A percentile compares a stretch with the other conserved stretches of the same genome.
phyloP scores from a whole-genome alignment of 345 rosid genomes.

The Clarkia xantiana region DNA sequence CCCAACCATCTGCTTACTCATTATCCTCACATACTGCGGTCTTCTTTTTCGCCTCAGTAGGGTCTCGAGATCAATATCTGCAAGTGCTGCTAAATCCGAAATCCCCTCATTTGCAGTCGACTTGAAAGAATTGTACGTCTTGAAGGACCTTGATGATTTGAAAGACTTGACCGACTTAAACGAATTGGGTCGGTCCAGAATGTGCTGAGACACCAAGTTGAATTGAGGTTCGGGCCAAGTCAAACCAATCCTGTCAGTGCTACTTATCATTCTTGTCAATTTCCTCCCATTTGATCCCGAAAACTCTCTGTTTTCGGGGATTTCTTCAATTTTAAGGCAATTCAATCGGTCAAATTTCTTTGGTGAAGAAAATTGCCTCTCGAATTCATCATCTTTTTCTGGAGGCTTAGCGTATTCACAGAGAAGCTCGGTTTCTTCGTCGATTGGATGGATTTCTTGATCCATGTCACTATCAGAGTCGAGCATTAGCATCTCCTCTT shows the following conservation, averaged over 20 bases:
- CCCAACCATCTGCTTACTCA: conserved; percentile 95
- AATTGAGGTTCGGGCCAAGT: conserved; percentile 90
- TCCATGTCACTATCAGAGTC: conserved; percentile 73
- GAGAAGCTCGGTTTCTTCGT: conserved; percentile 26
- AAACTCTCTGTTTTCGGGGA: conserved; percentile 9
- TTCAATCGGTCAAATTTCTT: conserved; percentile 56
- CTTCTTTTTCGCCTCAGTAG: conserved; percentile 58
- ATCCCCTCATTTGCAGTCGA: conserved; percentile 20
- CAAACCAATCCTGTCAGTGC: conserved; percentile 61
- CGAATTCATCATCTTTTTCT: conserved; percentile 23
- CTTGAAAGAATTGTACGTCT: conserved; percentile 49
- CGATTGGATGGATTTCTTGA: conserved; percentile 65
- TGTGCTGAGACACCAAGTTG: conserved; percentile 41
- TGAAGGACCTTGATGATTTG: conserved; percentile 38
- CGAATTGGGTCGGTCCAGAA: conserved; percentile 50
- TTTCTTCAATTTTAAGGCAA: conserved; percentile 33
- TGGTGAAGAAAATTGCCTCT: conserved; percentile 41
- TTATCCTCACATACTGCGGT: conserved; percentile 57
- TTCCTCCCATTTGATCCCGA: conserved; percentile 15
- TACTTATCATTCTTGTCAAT: conserved; percentile 44
- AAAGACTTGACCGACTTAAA: conserved; percentile 44
- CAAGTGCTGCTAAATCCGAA: conserved; percentile 36
- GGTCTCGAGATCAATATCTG: conserved; percentile 51
- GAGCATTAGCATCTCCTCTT: conserved; percentile 43
- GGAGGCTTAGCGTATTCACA: conserved; percentile 5